Percentiles rank a stretch among this genome's conserved stretches.
Evolutionary conservation across 106 monocot species (phyloP).

Genomic region (Phalaenopsis aphrodite): DNA sequence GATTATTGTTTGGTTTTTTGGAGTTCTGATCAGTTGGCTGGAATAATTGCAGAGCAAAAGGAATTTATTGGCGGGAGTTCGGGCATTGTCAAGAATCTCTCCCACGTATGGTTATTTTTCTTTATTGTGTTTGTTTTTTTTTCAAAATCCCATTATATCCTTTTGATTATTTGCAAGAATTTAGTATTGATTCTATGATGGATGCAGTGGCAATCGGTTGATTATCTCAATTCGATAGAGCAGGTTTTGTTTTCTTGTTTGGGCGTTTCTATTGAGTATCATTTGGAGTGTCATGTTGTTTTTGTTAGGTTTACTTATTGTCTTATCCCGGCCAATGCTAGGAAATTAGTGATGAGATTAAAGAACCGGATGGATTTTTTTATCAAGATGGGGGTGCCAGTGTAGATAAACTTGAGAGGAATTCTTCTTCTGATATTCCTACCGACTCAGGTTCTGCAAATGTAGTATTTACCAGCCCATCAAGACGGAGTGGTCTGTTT

Average conservation of each 20-base stretch:
- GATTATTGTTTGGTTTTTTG: neutral
- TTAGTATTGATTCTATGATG: neutral
- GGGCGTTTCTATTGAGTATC: neutral
- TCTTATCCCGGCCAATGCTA: neutral
- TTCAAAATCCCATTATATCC: neutral
- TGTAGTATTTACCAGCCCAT: neutral
- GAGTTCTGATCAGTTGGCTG: neutral
- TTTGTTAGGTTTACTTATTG: neutral
- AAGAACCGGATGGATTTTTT: neutral
- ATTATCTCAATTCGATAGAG: slow-evolving; percentile 8
- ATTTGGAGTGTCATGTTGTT: neutral
- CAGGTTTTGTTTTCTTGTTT: slow-evolving; percentile 2
- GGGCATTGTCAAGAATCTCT: slow-evolving; percentile 4
- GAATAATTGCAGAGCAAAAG: slow-evolving; percentile 6
- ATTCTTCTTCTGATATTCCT: neutral
- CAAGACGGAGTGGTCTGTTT: slow-evolving; percentile 2
- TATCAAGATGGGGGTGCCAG: neutral
- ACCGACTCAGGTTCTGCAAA: neutral
- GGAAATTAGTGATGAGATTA: slow-evolving; percentile 1
- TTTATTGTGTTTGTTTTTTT: neutral
- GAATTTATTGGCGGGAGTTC: slow-evolving; percentile 4
- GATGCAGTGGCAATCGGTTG: slow-evolving; percentile 7
- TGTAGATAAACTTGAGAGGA: neutral
- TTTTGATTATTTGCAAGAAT: neutral
- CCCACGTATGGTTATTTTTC: neutral